Evolutionary conservation across 1,284 basidiomycete genomes (phyloP).

Genomic region (Microbotryum silenes-acaulis): DNA sequence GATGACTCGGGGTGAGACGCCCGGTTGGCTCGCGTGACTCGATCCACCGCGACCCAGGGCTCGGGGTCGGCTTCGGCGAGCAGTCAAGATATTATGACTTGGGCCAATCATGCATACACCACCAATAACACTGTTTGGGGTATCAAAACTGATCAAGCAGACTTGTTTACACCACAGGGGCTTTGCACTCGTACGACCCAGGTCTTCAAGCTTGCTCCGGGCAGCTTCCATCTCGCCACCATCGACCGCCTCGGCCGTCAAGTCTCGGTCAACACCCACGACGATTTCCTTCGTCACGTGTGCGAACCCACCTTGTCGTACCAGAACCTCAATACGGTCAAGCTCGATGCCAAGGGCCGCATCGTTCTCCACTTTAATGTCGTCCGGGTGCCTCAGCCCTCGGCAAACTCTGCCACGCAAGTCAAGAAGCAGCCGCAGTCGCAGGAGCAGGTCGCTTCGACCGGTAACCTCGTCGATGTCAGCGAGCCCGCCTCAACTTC

Average conservation of each 20-base stretch:
- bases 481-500: not conserved
- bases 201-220: conserved; percentile 8
- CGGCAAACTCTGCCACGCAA: not conserved
- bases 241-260: conserved; percentile 15
- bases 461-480: not conserved
- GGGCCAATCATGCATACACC: not conserved
- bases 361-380: conserved; percentile 23
- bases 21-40: too few species aligned
- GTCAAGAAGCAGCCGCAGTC: too few species aligned
- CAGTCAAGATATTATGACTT: too few species aligned
- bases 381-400: not conserved
- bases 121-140: not conserved
- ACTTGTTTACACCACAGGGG: conserved; percentile 5
- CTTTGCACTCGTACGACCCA: conserved; percentile 23
- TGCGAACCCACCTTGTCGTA: conserved; percentile 3
- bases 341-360: conserved; percentile 25
- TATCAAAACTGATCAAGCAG: not conserved
- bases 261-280: conserved; percentile 10
- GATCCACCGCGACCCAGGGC: too few species aligned
- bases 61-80: too few species aligned
- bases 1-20: too few species aligned
- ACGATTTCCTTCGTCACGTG: conserved; percentile 15
- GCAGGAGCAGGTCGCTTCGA: not conserved
- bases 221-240: conserved; percentile 13
- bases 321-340: conserved; percentile 2